Evolutionary conservation across 345 rosid species (phyloP), one percentile per base, ranked within the genome.

Genomic region (Punica granatum): DNA sequence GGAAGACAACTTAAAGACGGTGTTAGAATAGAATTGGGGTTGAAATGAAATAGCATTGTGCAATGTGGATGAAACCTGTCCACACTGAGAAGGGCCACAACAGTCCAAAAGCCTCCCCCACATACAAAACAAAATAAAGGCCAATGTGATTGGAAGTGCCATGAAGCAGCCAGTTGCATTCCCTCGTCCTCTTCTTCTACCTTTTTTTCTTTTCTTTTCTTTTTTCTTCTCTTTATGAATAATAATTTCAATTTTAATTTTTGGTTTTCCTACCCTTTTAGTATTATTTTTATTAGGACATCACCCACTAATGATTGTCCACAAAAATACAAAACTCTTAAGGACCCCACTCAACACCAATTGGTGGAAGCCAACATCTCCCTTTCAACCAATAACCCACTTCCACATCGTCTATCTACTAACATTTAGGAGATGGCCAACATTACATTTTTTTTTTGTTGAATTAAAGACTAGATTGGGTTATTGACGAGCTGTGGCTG

Each of bases 241-340:
- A n/a, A n/a, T n/a, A n/a, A n/a, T n/a, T n/a, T n/a, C n/a, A n/a
- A 54, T 41, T 31, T 0, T 1, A 59, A 59, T 28, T 1, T 8
- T 28, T 28, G 16, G 12, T 13, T 32, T n/a, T 7, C 35, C 42
- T 2, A 12, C 18, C 14, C 6, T 25, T 11, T 21, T 6, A 0
- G 4, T 7, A 51, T 13, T n/a, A 63, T 37, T 63, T 37, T 32
- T 32, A 34, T 63, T 11, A 63, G 37, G 46, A 37, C 58, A 51
- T 21, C 7, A 46, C 58, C 67, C 73, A 51, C 73, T 70, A 64
- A 70, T 64, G 64, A 70, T 70, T 70, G 63, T 49, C 42, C 73
- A 36, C 63, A 63, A 28, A 36, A 53, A n/a, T 39, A 70, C 67
- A 70, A 46, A 69, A 51, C 39, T 33, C 11, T 31, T 13, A 46